Evolutionary conservation across 2,329 filamentous ascomycete species (phyloP).

Genomic region (Thyridium curvatum): DNA sequence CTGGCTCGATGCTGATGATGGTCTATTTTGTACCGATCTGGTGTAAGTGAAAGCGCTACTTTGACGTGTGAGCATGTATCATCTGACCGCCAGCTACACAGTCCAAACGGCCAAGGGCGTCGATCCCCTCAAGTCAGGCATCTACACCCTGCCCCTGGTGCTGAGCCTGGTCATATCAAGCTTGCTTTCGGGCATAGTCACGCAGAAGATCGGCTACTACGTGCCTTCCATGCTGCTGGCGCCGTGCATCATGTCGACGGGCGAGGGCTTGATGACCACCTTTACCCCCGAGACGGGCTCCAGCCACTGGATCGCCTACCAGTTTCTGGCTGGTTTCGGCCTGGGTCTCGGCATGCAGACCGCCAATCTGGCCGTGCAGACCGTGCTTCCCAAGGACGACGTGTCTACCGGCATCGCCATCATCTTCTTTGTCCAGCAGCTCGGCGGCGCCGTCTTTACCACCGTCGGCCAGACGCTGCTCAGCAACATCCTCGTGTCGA

Average conservation of each 20-base stretch:
- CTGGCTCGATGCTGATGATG: slow-evolving; percentile 45
- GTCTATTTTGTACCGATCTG: slow-evolving; percentile 50
- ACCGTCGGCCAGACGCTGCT: slow-evolving; percentile 50
- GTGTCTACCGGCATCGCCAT: slow-evolving; percentile 49
- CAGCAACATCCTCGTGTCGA: slow-evolving; percentile 34
- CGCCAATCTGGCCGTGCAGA: slow-evolving; percentile 48
- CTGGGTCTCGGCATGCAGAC: slow-evolving; percentile 55
- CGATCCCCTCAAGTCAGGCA: slow-evolving; percentile 46
- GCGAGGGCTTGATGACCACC: slow-evolving; percentile 52
- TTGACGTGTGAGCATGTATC: background rate
- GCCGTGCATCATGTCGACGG: slow-evolving; percentile 42
- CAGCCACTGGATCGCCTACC: slow-evolving; percentile 52
- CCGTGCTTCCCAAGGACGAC: slow-evolving; percentile 43
- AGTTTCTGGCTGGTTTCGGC: slow-evolving; percentile 53
- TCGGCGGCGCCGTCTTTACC: slow-evolving; percentile 53
- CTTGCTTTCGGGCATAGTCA: slow-evolving; percentile 39
- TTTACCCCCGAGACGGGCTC: slow-evolving; percentile 39
- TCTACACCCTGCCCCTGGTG: slow-evolving; percentile 51
- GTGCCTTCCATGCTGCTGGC: slow-evolving; percentile 48
- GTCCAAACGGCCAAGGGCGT: slow-evolving; percentile 50
- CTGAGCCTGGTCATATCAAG: slow-evolving; percentile 48
- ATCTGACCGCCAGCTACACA: background rate
- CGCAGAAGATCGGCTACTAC: slow-evolving; percentile 53
- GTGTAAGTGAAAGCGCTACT: slow-evolving; percentile 32
- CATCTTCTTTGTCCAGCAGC: slow-evolving; percentile 51